A percentile compares a stretch with the other conserved stretches of the same genome.
Conservation (phyloP, 2,329 filamentous ascomycete species). For the Venturiaceae sp. region DNA sequence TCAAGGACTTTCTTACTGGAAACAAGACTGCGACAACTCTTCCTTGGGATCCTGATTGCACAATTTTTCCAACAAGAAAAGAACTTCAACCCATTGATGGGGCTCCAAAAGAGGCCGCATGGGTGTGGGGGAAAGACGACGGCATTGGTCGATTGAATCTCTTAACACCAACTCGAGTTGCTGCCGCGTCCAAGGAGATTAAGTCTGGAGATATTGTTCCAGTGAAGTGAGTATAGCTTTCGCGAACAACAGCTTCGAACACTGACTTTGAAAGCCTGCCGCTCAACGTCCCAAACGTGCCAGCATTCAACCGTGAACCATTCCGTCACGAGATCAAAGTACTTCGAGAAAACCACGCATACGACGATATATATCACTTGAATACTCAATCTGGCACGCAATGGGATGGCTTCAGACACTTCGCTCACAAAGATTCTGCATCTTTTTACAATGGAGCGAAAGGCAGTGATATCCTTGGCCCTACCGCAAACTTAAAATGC, state of each 20-base stretch:
- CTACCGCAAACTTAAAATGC: conserved; percentile 31
- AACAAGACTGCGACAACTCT: conserved; percentile 37
- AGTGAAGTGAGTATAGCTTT: conserved; percentile 38
- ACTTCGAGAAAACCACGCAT: conserved; percentile 22
- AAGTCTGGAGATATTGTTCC: conserved; percentile 45
- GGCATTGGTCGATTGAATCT: conserved; percentile 44
- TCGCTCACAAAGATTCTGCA: conserved; percentile 27
- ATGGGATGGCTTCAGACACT: conserved; percentile 37
- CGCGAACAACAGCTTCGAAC: background rate
- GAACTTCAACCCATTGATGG: conserved; percentile 42
- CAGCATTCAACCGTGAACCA: conserved; percentile 41
- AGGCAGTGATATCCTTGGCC: conserved; percentile 29
- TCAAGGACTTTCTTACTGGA: conserved; percentile 34
- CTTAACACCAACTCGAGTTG: conserved; percentile 44
- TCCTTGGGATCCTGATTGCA: conserved; percentile 45
- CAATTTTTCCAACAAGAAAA: conserved; percentile 41
- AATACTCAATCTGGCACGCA: conserved; percentile 36
- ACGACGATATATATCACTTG: conserved; percentile 33
- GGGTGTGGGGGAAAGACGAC: conserved; percentile 51
- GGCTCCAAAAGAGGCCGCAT: conserved; percentile 46
- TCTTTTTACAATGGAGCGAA: conserved; percentile 34
- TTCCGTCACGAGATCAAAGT: conserved; percentile 47
- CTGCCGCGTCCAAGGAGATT: conserved; percentile 43
- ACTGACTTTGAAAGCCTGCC: conserved; percentile 32
- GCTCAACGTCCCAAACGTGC: conserved; percentile 40